phyloP scores from a whole-genome alignment of 441 rosid species.

The Dalechampia spathulata region DNA sequence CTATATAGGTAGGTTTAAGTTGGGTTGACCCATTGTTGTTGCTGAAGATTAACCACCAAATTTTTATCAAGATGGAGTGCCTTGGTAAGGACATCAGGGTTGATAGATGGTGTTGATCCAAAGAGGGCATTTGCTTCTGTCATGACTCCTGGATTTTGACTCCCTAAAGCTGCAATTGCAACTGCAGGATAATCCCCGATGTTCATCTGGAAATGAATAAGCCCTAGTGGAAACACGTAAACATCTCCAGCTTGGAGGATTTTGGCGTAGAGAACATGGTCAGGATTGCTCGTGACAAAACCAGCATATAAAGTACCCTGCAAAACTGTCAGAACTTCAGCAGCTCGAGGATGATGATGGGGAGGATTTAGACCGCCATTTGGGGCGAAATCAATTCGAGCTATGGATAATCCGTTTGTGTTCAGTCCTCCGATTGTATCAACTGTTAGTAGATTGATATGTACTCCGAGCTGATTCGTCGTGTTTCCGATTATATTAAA shows the following conservation, averaged over 20 bases:
- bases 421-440: neutral
- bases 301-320: no score
- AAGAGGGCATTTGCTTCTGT: conserved; percentile 32
- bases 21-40: neutral
- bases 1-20: no score
- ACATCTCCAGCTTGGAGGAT: conserved; percentile 29
- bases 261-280: conserved; percentile 8
- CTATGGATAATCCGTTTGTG: neutral
- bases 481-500: neutral
- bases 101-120: conserved; percentile 21
- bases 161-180: conserved; percentile 28
- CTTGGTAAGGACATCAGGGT: conserved; percentile 20
- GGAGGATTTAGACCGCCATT: conserved; percentile 37
- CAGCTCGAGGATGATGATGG: conserved; percentile 7
- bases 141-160: conserved; percentile 31
- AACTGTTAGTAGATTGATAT: neutral
- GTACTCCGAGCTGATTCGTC: neutral
- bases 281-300: no score
- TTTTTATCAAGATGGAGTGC: conserved; percentile 27
- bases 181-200: conserved; percentile 22
- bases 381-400: conserved; percentile 20
- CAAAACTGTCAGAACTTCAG: neutral
- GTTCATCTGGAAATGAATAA: conserved; percentile 37
- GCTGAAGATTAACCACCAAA: conserved; percentile 16
- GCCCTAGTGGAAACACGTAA: conserved; percentile 33